These are phyloP conservation scores for Mimosa bimucronata DNA, from an alignment of 306 rosid genomes.

Conservation along the genomic window DNA sequence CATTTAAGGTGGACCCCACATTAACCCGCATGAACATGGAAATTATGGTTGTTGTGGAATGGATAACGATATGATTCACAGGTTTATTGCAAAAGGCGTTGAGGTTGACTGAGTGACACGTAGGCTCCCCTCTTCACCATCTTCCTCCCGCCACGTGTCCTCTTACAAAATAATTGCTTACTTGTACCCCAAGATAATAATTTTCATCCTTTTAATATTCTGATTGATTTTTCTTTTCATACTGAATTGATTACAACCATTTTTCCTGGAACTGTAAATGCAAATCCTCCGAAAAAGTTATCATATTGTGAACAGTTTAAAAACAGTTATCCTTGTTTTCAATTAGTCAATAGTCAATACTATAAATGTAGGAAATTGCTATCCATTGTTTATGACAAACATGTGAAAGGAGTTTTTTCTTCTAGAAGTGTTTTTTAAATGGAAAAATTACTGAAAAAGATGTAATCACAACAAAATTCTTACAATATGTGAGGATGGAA, in stretches of 20 bases:
- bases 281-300: not conserved
- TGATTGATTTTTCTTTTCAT: too few relatives aligned
- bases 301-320: not conserved
- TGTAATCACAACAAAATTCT: too few relatives aligned
- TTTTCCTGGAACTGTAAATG: not conserved
- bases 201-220: not conserved
- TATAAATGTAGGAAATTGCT: too few relatives aligned
- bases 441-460: too few relatives aligned
- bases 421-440: too few relatives aligned
- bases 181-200: not conserved
- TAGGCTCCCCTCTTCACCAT: not conserved
- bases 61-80: not conserved
- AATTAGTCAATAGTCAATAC: too few relatives aligned
- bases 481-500: too few relatives aligned
- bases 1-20: not conserved
- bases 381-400: too few relatives aligned
- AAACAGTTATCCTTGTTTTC: not conserved
- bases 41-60: not conserved
- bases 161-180: not conserved
- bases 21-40: not conserved
- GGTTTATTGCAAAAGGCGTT: not conserved
- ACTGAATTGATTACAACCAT: not conserved
- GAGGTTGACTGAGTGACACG: conserved; percentile 4
- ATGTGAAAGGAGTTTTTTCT: too few relatives aligned
- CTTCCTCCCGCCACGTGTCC: not conserved